Base-by-base conservation (phyloP, 257 asterid genomes). In the Datura wrightii region DNA sequence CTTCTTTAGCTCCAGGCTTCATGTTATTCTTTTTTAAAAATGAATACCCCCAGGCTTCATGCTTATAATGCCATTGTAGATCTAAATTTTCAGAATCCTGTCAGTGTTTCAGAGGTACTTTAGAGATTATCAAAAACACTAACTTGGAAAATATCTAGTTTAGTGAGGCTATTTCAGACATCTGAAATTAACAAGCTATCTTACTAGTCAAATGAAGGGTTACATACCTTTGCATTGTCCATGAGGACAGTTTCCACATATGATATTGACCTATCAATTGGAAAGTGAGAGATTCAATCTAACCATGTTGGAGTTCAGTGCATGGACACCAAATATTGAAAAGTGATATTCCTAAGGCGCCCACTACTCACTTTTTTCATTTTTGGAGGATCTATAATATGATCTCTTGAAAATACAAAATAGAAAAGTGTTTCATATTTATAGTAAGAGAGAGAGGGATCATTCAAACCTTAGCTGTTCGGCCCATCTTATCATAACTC, bases 401-500 rank as follows among this genome's bases (percentile, higher is more conserved):
- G 70, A 69, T 13, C 53, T 56, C 65, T 72, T 63, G 41, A 58
- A 54, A 59, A 54, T 71, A 82, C 72, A 67, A 59, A 52, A 54
- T 36, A 69, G 24, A 7, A 6, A 69, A 46, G 18, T 24, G 62
- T 24, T 76, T 52, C 62, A 84, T 85, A 82, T 81, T 89, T 88
- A 59, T 31, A 39, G 44, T 19, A 24, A 24, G 50, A 19, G 44
- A 4, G 39, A 80, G 74, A 80, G 70, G 9, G 74, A 76, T 76
- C 81, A 76, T 50, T 76, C 60, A 50, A 50, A 96, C 99, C 98
- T 94, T 90, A 86, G 98, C 94, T n/a, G 99, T 93, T 60, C 99
- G 99, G 69, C 99, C 99, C 93, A 96, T 80, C 91, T 96, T 94
- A 86, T 96, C 99, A 71, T 76, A 93, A 87, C 92, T 93, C 74